Conservation (phyloP, 2,329 filamentous ascomycete species). For the Pyrenochaeta sp. region DNA sequence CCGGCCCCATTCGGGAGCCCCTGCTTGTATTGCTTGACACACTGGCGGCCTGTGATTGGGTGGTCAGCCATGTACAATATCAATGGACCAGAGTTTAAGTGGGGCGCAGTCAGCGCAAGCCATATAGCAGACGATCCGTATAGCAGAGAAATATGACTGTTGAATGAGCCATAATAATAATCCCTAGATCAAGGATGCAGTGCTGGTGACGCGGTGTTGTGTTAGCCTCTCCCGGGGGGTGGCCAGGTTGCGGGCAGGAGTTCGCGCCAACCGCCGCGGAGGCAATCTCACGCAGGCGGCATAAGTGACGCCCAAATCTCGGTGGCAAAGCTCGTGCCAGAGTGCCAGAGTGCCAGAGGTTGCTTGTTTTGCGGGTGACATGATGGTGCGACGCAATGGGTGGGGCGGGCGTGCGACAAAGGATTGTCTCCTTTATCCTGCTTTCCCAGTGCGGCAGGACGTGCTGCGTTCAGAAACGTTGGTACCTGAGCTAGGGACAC, state of each 20-base stretch:
- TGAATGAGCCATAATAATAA: background rate
- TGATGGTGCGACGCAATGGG: conserved; percentile 1
- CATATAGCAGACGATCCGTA: background rate
- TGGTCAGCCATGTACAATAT: background rate
- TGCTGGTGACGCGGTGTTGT: background rate
- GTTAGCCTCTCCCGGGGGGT: background rate
- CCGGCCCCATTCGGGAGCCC: conserved; percentile 6
- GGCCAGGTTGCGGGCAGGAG: background rate
- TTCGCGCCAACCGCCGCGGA: background rate
- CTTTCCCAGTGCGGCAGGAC: background rate
- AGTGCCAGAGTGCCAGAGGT: background rate
- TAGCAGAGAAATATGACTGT: background rate
- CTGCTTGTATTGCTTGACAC: background rate
- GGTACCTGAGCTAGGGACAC: conserved; percentile 2
- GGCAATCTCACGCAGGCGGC: background rate
- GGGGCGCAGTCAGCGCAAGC: background rate
- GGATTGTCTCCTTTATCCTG: background rate
- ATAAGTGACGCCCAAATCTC: conserved; percentile 2
- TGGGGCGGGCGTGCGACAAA: background rate
- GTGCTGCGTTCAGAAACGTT: conserved; percentile 5
- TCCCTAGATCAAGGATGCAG: background rate
- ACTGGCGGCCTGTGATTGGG: background rate
- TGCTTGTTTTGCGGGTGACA: background rate
- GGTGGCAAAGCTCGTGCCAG: conserved; percentile 9
- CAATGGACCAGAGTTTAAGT: background rate